Conservation (phyloP, 495 filamentous ascomycete genomes). For the Halenospora varia region DNA sequence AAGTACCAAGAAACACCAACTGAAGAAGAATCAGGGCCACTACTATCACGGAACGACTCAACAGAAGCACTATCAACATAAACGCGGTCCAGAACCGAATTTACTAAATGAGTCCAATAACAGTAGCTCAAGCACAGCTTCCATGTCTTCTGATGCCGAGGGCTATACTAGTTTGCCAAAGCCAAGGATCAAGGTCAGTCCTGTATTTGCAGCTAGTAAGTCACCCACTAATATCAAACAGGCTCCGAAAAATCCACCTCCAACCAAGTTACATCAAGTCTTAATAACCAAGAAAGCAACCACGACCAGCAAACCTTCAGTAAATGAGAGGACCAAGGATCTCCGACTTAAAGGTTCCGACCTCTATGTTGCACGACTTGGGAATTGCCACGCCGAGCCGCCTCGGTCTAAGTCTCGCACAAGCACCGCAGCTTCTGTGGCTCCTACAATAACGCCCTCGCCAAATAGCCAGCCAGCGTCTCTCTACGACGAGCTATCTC, state of each 20-base stretch:
- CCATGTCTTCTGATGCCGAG: too few relatives aligned
- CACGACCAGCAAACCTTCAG: constrained; percentile 15
- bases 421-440: background rate
- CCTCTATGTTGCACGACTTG: constrained; percentile 46
- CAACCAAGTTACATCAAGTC: constrained; percentile 13
- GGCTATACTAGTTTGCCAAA: too few relatives aligned
- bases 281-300: constrained; percentile 21
- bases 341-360: constrained; percentile 44
- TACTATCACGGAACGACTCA: constrained; percentile 20
- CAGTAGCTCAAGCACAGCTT: background rate
- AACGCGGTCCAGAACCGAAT: constrained; percentile 14
- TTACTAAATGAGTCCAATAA: background rate
- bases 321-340: constrained; percentile 39
- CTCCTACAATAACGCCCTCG: background rate
- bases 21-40: constrained; percentile 21
- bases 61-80: constrained; percentile 20
- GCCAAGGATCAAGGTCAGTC: too few relatives aligned
- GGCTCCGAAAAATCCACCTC: constrained; percentile 7
- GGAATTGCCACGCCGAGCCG: constrained; percentile 10
- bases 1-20: constrained; percentile 29
- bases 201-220: too few relatives aligned
- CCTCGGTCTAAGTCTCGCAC: background rate
- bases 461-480: constrained; percentile 27
- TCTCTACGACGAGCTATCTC: constrained; percentile 41
- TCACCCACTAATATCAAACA: too few relatives aligned